phyloP scores from a whole-genome alignment of 2,329 filamentous ascomycete species.

The Paramyrothecium sp. region DNA sequence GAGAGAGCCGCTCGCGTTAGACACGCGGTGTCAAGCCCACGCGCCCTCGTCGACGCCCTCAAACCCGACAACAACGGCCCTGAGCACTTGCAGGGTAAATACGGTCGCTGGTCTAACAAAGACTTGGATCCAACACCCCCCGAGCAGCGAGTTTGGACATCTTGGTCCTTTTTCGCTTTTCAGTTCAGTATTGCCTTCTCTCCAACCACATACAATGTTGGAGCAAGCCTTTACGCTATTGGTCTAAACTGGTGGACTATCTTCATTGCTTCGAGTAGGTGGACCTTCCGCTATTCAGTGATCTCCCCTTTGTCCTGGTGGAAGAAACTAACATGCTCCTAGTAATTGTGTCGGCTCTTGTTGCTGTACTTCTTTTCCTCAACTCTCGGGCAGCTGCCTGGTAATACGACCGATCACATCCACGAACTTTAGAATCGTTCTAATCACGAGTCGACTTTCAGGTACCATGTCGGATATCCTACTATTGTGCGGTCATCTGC shows the following conservation, averaged over 20 bases:
- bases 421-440: no score
- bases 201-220: neutral
- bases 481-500: neutral
- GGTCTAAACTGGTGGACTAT: neutral
- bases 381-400: neutral
- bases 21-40: neutral
- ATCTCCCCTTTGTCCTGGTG: neutral
- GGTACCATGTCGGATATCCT: neutral
- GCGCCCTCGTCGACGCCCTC: neutral
- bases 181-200: neutral
- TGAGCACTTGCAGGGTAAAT: neutral
- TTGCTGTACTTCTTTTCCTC: neutral
- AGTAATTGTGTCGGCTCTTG: neutral
- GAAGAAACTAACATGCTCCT: neutral
- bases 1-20: no score
- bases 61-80: neutral
- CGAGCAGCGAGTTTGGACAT: neutral
- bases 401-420: neutral
- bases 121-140: neutral
- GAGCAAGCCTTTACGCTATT: neutral
- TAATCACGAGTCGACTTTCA: no score
- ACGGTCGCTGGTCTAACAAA: neutral
- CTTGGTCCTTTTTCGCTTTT: neutral
- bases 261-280: neutral
- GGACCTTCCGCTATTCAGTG: no score